Evolutionary conservation across 2,329 filamentous ascomycete genomes (phyloP).

Genomic region (Penicillium sp.): DNA sequence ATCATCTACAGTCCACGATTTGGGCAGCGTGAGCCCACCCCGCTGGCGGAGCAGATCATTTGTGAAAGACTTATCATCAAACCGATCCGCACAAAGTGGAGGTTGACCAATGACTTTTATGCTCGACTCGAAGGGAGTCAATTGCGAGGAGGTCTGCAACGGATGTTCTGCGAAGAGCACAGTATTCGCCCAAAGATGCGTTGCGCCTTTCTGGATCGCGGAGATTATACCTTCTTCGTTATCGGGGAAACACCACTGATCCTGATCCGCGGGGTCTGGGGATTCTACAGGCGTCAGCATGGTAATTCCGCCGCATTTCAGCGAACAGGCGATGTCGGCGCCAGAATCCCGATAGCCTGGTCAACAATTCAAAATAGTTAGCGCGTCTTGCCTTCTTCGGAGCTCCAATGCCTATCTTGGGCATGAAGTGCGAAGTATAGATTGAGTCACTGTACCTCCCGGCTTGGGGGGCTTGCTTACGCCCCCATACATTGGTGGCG

Average conservation of each 20-base stretch:
- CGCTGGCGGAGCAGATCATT: conserved; percentile 44
- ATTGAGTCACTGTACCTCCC: conserved; percentile 35
- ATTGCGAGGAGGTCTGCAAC: conserved; percentile 42
- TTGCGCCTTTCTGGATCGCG: conserved; percentile 44
- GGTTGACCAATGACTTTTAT: conserved; percentile 49
- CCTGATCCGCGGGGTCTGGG: conserved; percentile 31
- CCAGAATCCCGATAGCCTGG: conserved; percentile 52
- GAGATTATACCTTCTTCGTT: conserved; percentile 44
- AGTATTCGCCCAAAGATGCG: conserved; percentile 54
- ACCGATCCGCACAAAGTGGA: conserved; percentile 48
- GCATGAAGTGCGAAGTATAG: not conserved
- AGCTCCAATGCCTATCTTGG: not conserved
- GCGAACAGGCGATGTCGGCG: conserved; percentile 49
- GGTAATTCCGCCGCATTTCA: conserved; percentile 31
- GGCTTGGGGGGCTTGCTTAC: conserved; percentile 52
- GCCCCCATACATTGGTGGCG: conserved; percentile 50
- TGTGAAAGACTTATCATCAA: conserved; percentile 53
- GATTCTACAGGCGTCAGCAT: conserved; percentile 33
- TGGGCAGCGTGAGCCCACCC: conserved; percentile 43
- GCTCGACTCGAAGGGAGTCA: conserved; percentile 30
- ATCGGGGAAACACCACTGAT: conserved; percentile 47
- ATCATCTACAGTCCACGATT: conserved; percentile 35
- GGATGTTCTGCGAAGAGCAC: conserved; percentile 52
- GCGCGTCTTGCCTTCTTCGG: not conserved
- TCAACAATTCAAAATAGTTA: not conserved